Percentiles rank a stretch among this genome's conserved stretches.
phyloP scores from a whole-genome alignment of 768 basidiomycete species.

The Guyanaporus albipodus region DNA sequence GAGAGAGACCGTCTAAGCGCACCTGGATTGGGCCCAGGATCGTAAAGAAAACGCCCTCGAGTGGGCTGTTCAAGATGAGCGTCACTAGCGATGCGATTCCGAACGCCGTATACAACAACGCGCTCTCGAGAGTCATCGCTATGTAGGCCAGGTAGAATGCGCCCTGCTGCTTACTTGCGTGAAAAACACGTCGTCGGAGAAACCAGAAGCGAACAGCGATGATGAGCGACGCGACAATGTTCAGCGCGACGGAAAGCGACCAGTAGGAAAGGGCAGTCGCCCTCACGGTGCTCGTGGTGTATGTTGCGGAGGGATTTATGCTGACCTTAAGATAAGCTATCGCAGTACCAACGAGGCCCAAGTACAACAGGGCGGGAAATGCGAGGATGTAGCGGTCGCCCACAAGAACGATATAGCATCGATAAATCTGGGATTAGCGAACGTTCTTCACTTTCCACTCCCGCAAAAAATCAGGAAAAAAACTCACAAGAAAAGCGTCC shows the following conservation, averaged over 20 bases:
- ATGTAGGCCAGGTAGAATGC: conserved; percentile 23
- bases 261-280: conserved; percentile 11
- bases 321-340: conserved; percentile 15
- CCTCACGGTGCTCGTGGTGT: conserved; percentile 13
- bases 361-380: conserved; percentile 9
- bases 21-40: conserved; percentile 23
- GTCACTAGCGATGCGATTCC: conserved; percentile 8
- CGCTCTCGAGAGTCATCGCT: conserved; percentile 27
- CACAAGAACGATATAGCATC: conserved; percentile 21
- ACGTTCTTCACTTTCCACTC: background rate
- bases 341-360: conserved; percentile 13
- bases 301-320: conserved; percentile 11
- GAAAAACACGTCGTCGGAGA: conserved; percentile 10
- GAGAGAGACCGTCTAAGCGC: too few species aligned
- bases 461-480: too few species aligned
- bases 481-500: conserved; percentile 22
- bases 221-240: conserved; percentile 12
- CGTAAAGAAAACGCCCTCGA: conserved; percentile 22
- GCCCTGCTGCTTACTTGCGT: conserved; percentile 11
- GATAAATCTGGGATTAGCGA: conserved; percentile 13
- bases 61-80: conserved; percentile 21
- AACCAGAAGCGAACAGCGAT: conserved; percentile 17
- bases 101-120: conserved; percentile 14
- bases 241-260: conserved; percentile 12
- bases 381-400: background rate